Evolutionary conservation across 148 eudicot species (phyloP), one percentile per base, ranked within the genome.

Genomic region (Chenopodium suecicum): DNA sequence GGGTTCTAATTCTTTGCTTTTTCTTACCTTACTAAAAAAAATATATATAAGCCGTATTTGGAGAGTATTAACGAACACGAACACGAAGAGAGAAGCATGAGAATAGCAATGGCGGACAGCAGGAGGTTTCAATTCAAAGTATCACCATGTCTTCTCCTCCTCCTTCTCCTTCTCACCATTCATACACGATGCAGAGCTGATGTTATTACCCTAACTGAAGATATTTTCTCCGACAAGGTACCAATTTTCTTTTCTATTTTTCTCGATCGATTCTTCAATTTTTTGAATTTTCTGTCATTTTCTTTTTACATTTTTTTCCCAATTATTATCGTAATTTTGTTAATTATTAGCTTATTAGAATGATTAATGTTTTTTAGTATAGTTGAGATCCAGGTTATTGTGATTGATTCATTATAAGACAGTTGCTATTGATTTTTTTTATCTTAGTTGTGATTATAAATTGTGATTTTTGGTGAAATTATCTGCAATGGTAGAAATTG

Each of bases 221-320:
- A 86, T 25, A 90, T 85, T 52, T 92, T 92, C 85, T 86, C 86
- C 32, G 95, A 92, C 77, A 92, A 92, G 93, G 95, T 92, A 84
- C 23, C 75, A 60, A 37, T 22, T 11, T 12, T 20, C 19, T 4
- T 34, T 41, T n/a, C 9, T 7, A 47, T 0, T 65, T 56, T 73
- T 34, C 63, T 20, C 4, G 64, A 64, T 63, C 47, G 13, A 23
- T 44, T 23, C 1, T 60, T 8, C 20, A 1, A 14, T 58, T 25
- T 56, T 0, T 4, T 25, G 44, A 41, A 41, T 41, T 41, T 41
- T 41, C 44, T 41, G 7, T 41, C 7, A 5, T 41, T 41, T 41
- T 41, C 6, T 41, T 41, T 6, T 4, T 5, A 6, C 5, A 5
- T 4, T 41, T 41, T 37, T 5, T 41, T 41, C 8, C 44, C 44